phyloP scores from a whole-genome alignment of 495 filamentous ascomycete species.

The Hypoxylon perforatum region DNA sequence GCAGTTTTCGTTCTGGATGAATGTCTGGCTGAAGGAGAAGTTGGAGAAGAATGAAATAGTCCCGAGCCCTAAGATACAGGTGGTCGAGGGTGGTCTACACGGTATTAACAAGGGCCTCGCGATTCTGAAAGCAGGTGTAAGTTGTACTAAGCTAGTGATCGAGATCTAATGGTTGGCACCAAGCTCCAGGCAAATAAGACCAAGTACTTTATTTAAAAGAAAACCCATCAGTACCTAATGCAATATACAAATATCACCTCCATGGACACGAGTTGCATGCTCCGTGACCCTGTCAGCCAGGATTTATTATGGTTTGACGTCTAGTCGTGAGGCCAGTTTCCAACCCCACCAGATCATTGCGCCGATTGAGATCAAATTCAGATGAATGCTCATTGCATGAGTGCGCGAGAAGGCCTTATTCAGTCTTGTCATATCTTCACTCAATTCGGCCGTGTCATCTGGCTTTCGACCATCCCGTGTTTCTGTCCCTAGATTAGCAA shows the following conservation, averaged over 20 bases:
- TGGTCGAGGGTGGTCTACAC: constrained; percentile 58
- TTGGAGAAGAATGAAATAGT: constrained; percentile 54
- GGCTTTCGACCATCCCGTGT: constrained; percentile 35
- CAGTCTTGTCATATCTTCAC: constrained; percentile 49
- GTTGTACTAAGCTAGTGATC: constrained; percentile 46
- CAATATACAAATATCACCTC: too few relatives aligned
- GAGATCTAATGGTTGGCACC: constrained; percentile 6
- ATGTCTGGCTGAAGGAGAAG: constrained; percentile 55
- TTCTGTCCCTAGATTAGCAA: constrained; percentile 31
- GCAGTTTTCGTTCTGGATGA: constrained; percentile 54
- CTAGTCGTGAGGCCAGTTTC: constrained; percentile 50
- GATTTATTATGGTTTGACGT: constrained; percentile 18
- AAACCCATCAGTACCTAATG: too few relatives aligned
- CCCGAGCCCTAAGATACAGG: constrained; percentile 57
- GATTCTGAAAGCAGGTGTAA: constrained; percentile 54
- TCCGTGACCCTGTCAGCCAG: not conserved
- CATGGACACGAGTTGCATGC: too few relatives aligned
- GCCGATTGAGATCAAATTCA: constrained; percentile 63
- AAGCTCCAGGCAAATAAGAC: too few relatives aligned
- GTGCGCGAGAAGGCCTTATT: constrained; percentile 59
- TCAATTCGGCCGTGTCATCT: constrained; percentile 20
- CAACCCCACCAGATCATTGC: constrained; percentile 64
- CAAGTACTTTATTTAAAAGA: too few relatives aligned
- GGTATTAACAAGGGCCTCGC: constrained; percentile 59
- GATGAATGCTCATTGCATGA: constrained; percentile 67